phyloP scores from a whole-genome alignment of 495 filamentous ascomycete species.

The Penicillium cataractarum region DNA sequence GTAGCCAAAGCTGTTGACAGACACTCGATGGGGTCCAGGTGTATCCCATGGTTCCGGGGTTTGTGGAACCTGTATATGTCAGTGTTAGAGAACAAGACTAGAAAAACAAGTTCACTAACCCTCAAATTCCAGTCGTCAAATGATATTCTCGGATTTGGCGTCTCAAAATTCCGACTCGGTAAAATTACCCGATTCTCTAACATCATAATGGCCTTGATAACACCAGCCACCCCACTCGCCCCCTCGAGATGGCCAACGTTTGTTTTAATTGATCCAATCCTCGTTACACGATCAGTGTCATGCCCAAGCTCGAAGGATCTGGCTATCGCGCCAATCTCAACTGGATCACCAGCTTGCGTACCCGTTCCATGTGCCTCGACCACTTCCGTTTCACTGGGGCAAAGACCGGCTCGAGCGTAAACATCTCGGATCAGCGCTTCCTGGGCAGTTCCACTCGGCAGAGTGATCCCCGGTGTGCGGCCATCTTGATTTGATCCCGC shows the following conservation, averaged over 20 bases:
- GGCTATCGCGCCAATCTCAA: constrained; percentile 58
- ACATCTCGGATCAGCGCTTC: constrained; percentile 55
- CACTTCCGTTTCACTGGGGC: constrained; percentile 25
- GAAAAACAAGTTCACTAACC: constrained; percentile 6
- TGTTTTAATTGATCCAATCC: constrained; percentile 41
- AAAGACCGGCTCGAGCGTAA: constrained; percentile 52
- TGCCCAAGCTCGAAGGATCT: constrained; percentile 21
- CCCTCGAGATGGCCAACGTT: constrained; percentile 46
- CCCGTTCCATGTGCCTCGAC: constrained; percentile 55
- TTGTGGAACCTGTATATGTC: constrained; percentile 22
- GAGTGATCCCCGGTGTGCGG: constrained; percentile 25
- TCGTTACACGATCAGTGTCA: constrained; percentile 9
- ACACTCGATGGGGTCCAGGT: constrained; percentile 30
- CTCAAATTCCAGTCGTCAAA: constrained; percentile 35
- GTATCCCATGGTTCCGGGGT: constrained; percentile 25
- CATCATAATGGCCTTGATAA: constrained; percentile 40
- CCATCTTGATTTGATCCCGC: constrained; percentile 47
- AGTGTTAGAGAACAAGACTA: not conserved
- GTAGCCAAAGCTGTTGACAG: constrained; percentile 44
- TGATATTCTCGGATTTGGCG: constrained; percentile 30
- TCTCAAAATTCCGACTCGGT: constrained; percentile 35
- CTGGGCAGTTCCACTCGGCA: constrained; percentile 59
- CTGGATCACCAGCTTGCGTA: constrained; percentile 62
- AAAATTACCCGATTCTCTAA: constrained; percentile 36
- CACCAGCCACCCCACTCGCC: constrained; percentile 35